phyloP scores from a whole-genome alignment of 2,329 filamentous ascomycete species.

The Fusarium newnesense region DNA sequence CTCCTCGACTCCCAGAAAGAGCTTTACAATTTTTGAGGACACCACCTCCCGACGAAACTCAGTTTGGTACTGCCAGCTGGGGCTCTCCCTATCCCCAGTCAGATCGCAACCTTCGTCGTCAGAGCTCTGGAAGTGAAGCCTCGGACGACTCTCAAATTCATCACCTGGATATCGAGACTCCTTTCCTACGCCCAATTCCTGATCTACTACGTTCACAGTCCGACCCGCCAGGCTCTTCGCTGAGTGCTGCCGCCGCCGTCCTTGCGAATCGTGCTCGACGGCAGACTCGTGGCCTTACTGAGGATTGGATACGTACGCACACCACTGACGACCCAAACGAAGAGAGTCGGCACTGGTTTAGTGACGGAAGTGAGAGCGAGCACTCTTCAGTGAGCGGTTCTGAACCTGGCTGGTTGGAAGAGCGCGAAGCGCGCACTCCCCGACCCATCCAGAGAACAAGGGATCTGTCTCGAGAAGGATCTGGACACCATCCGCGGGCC shows the following conservation, averaged over 20 bases:
- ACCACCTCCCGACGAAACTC: constrained; percentile 57
- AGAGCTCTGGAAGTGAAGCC: constrained; percentile 67
- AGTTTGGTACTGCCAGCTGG: constrained; percentile 82
- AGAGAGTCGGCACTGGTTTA: constrained; percentile 84
- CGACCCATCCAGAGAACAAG: constrained; percentile 49
- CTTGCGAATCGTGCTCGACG: constrained; percentile 71
- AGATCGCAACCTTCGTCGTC: constrained; percentile 61
- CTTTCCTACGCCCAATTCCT: constrained; percentile 68
- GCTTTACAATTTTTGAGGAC: constrained; percentile 65
- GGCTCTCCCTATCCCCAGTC: constrained; percentile 86
- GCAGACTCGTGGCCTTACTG: constrained; percentile 72
- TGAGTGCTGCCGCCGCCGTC: constrained; percentile 69
- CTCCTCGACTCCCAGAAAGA: constrained; percentile 67
- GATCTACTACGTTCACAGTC: constrained; percentile 49
- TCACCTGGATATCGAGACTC: constrained; percentile 70
- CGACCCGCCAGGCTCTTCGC: constrained; percentile 44
- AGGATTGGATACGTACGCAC: constrained; percentile 88
- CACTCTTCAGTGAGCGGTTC: constrained; percentile 79
- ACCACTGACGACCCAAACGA: constrained; percentile 73
- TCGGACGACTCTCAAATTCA: constrained; percentile 71
- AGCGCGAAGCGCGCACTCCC: constrained; percentile 60
- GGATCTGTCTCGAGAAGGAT: constrained; percentile 42
- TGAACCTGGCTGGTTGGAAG: constrained; percentile 63
- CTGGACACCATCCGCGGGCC: constrained; percentile 56
- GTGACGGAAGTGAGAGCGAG: constrained; percentile 77